Evolutionary conservation across 352 stramenopile species (phyloP).

Genomic region (Phytophthora fragariaefolia): DNA sequence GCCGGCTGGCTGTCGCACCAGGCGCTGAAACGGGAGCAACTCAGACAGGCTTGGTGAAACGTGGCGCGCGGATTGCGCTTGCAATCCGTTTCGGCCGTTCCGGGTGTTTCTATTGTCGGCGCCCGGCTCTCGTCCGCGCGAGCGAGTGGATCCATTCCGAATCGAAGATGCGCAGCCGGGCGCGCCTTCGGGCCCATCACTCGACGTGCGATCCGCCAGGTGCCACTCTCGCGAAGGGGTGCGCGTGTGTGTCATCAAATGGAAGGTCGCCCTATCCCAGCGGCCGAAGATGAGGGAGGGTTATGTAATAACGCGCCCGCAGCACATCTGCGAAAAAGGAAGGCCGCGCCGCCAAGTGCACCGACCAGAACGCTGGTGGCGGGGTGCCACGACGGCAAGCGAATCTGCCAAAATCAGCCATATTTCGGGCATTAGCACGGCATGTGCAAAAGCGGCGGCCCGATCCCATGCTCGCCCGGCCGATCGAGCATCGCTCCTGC

Average conservation of each 20-base stretch:
- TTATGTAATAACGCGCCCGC: neutral
- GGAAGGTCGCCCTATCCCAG: constrained; percentile 18
- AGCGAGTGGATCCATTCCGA: constrained; percentile 19
- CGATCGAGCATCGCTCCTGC: constrained; percentile 7
- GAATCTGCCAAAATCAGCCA: neutral
- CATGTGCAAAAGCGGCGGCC: neutral
- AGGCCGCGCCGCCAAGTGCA: neutral
- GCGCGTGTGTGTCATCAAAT: constrained; percentile 15
- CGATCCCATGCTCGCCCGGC: neutral
- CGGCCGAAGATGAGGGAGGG: neutral
- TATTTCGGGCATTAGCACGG: no score
- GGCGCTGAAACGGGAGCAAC: constrained; percentile 24
- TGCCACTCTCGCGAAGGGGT: constrained; percentile 17
- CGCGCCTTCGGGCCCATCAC: constrained; percentile 1
- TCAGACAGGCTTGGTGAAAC: constrained; percentile 27
- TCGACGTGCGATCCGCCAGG: constrained; percentile 11
- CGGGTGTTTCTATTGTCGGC: constrained; percentile 27
- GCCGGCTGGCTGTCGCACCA: constrained; percentile 17
- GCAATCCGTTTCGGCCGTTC: constrained; percentile 4
- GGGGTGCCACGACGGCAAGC: no score
- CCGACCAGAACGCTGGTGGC: constrained; percentile 5
- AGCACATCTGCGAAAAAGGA: constrained; percentile 18
- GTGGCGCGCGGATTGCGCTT: constrained; percentile 10
- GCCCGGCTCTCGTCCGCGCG: constrained; percentile 30
- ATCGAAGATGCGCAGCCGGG: constrained; percentile 27